Percentiles rank a stretch among this genome's conserved stretches.
Conservation (phyloP, 352 stramenopile genomes). For the Pythium coloratum region DNA sequence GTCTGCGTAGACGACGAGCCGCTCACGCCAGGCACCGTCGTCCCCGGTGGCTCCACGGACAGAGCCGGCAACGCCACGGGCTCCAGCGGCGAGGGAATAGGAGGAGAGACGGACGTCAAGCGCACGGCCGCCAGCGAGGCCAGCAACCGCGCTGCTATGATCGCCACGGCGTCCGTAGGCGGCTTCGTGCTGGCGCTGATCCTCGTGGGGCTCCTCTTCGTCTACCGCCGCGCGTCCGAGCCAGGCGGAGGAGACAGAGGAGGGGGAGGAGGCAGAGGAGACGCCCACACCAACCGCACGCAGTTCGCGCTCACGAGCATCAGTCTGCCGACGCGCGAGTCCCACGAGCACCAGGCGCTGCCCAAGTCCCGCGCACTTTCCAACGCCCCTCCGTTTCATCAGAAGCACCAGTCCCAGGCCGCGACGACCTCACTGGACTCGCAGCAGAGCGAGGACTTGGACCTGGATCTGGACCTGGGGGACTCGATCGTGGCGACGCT, state of each 20-base stretch:
- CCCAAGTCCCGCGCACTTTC: neutral
- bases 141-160: neutral
- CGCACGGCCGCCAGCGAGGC: neutral
- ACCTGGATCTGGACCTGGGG: neutral
- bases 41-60: neutral
- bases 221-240: neutral
- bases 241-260: neutral
- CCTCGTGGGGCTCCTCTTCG: neutral
- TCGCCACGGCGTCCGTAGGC: neutral
- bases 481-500: conserved; percentile 8
- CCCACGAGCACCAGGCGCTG: neutral
- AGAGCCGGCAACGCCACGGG: neutral
- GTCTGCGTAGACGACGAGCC: conserved; percentile 4
- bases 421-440: neutral
- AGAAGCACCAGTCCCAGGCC: neutral
- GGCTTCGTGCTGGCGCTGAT: neutral
- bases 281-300: conserved; percentile 1
- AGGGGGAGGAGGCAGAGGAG: neutral
- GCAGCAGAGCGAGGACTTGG: neutral
- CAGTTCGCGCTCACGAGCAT: conserved; percentile 8
- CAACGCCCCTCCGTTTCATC: neutral
- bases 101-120: neutral
- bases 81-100: neutral
- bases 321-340: conserved; percentile 5
- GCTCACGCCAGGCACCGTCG: conserved; percentile 8